Conservation (phyloP, 78 protist genomes). For the Dictyostelium capitatum region DNA sequence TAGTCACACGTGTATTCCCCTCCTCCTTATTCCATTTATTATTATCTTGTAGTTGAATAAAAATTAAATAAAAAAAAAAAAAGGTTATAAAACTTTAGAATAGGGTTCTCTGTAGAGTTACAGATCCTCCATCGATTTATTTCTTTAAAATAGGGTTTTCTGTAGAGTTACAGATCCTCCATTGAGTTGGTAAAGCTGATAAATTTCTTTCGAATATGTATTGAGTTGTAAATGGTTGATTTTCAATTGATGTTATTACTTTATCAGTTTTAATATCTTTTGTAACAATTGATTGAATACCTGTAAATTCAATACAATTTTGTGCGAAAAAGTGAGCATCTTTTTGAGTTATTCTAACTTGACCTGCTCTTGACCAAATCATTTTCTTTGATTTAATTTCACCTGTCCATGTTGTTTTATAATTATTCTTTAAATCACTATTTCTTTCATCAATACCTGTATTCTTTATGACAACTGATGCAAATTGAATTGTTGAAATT, state of each 20-base stretch:
- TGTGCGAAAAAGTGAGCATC: conserved; percentile 46
- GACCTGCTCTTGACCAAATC: conserved; percentile 77
- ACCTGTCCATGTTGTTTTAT: conserved; percentile 30
- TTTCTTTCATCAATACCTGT: conserved; percentile 11
- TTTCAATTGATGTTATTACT: background rate
- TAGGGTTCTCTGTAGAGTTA: background rate
- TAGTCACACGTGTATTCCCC: no score
- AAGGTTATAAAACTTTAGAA: no score
- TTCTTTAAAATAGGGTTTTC: background rate
- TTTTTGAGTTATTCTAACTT: background rate
- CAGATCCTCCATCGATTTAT: background rate
- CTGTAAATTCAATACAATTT: conserved; percentile 43
- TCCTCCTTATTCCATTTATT: no score
- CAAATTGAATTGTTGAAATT: conserved; percentile 36
- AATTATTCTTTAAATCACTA: background rate
- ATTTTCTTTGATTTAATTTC: background rate
- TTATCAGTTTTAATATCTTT: background rate
- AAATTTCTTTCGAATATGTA: conserved; percentile 63
- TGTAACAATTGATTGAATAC: conserved; percentile 12
- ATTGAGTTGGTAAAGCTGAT: conserved; percentile 42
- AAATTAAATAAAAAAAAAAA: no score
- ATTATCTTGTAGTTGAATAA: no score
- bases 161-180: conserved; percentile 26
- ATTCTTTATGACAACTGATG: conserved; percentile 14
- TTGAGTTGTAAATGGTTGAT: conserved; percentile 22